Conservation (phyloP, 441 rosid genomes). For the Eruca vesicaria region DNA sequence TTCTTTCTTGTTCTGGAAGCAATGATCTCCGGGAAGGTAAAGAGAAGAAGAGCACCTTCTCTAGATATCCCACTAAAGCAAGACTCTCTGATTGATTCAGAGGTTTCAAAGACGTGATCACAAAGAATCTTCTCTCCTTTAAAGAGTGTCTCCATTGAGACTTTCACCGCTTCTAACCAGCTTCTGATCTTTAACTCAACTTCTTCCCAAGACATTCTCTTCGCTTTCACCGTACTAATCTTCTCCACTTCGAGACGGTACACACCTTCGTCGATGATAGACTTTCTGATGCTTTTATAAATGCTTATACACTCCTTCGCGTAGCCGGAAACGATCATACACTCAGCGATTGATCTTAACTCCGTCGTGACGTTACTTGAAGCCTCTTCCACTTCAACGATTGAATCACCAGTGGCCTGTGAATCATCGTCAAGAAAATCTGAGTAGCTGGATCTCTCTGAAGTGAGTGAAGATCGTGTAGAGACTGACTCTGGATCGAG, state of each 20-base stretch:
- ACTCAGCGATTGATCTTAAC: slow-evolving; percentile 70
- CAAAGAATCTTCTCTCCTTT: slow-evolving; percentile 71
- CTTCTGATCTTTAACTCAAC: slow-evolving; percentile 53
- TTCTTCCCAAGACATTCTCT: slow-evolving; percentile 63
- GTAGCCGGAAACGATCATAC: slow-evolving; percentile 77
- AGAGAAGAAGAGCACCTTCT: slow-evolving; percentile 62
- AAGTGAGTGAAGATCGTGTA: slow-evolving; percentile 57
- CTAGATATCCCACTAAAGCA: slow-evolving; percentile 61
- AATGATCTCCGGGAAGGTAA: slow-evolving; percentile 56
- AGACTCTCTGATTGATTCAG: slow-evolving; percentile 56
- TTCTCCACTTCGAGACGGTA: slow-evolving; percentile 59
- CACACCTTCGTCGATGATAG: slow-evolving; percentile 71
- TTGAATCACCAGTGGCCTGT: slow-evolving; percentile 38
- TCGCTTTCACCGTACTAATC: slow-evolving; percentile 34
- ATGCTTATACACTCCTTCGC: slow-evolving; percentile 61
- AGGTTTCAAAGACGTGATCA: slow-evolving; percentile 63
- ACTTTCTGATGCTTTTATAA: slow-evolving; percentile 62
- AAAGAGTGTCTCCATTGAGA: slow-evolving; percentile 59
- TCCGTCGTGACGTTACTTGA: slow-evolving; percentile 55
- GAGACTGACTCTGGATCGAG: slow-evolving; percentile 73
- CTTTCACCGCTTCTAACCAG: slow-evolving; percentile 61
- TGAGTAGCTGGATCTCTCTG: slow-evolving; percentile 57
- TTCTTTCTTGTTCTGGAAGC: slow-evolving; percentile 44
- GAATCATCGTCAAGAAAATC: slow-evolving; percentile 42
- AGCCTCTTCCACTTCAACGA: slow-evolving; percentile 50